Base-by-base conservation (phyloP, 352 stramenopile genomes). In the Globisporangium canariense region DNA sequence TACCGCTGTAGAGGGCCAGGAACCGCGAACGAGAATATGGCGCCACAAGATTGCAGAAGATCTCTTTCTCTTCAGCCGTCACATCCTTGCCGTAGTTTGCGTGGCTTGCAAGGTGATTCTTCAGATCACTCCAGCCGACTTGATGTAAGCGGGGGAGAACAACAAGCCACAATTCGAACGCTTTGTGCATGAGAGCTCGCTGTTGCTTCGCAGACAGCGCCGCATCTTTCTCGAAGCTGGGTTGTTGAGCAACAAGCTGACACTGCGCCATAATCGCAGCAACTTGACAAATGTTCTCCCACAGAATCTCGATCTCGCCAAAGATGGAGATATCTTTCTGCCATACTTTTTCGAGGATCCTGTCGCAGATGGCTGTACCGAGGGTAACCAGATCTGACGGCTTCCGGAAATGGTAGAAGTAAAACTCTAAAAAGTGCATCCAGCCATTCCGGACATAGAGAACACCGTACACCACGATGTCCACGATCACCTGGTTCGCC, bases 231-330 rank as follows among this genome's bases (percentile, higher is more conserved):
- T 72, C 72, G 5, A 74, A 49, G 0, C 18, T 43, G 41, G 75
- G 67, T 58, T 73, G 68, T 5, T 45, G 64, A 11, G 73, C 71
- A 32, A 86, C 55, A 13, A 65, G 25, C 16, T 56, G 64, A 46
- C 69, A 74, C 56, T 83, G 75, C 36, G 77, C 74, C 45, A 83
- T 36, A n/a, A 94, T 76, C 13, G 80, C 76, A 46, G 78, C 79
- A 18, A 93, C 75, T 79, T 95, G 85, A 34, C 71, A 88, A 3
- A 90, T n/a, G 52, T 95, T 94, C 66, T 93, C 81, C 83, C 83
- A 91, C 60, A 83, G 68, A 16, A 86, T 74, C 1, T 75, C 69
- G 43, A 73, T 64, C 45, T 78, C 52, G 45, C 77, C 65, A 52
- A 65, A 54, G 20, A n/a, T 60, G 5, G 71, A 65, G 6, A 56